Conservation (phyloP, 345 rosid species). For the Pistacia atlantica region DNA sequence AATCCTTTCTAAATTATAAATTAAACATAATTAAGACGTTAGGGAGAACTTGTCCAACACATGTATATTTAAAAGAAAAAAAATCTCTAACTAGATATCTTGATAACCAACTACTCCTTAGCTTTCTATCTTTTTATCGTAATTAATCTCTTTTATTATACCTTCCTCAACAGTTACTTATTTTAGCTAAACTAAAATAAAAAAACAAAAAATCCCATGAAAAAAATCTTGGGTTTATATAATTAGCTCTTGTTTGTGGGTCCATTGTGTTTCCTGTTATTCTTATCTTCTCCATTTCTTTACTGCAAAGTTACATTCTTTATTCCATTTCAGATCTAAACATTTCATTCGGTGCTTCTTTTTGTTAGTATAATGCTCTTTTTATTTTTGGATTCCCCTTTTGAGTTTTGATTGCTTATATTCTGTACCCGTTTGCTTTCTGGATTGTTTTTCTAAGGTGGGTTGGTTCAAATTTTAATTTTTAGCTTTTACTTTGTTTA, state of each 20-base stretch:
- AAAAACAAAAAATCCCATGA: not conserved
- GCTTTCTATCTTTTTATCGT: too few relatives aligned
- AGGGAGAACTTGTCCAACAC: too few relatives aligned
- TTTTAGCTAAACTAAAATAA: not conserved
- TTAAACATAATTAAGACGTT: too few relatives aligned
- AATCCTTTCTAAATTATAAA: too few relatives aligned
- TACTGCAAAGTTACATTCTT: constrained; percentile 5
- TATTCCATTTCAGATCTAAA: constrained; percentile 1
- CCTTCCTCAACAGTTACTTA: not conserved
- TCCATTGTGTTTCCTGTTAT: not conserved
- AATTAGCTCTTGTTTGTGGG: not conserved
- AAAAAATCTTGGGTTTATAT: too few relatives aligned
- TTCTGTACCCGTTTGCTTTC: not conserved
- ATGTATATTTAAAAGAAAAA: not conserved
- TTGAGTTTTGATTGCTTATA: too few relatives aligned
- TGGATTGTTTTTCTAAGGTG: constrained; percentile 1
- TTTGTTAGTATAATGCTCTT: not conserved
- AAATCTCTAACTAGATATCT: too few relatives aligned
- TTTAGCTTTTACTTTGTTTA: too few relatives aligned
- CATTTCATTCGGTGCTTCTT: not conserved
- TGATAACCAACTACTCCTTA: too few relatives aligned
- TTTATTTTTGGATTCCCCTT: not conserved
- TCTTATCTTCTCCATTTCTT: not conserved
- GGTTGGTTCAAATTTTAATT: not conserved
- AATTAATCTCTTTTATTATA: too few relatives aligned